A percentile compares a stretch with the other conserved stretches of the same genome.
phyloP scores from a whole-genome alignment of 192 early-diverging fungal genomes.

The Spizellomyces punctatus region DNA sequence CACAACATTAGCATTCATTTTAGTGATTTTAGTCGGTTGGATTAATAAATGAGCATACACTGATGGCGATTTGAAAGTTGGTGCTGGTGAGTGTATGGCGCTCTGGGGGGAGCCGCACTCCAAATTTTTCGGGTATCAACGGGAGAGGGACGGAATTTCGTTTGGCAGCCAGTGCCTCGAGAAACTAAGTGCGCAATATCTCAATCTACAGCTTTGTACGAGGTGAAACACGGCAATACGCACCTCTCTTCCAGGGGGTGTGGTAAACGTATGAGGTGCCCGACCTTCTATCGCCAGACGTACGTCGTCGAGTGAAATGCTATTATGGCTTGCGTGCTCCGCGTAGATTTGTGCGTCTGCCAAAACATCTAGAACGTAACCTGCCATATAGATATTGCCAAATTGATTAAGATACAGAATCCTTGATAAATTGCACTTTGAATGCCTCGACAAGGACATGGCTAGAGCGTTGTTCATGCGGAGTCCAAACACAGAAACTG shows the following conservation, averaged over 20 bases:
- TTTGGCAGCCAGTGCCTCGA: conserved; percentile 47
- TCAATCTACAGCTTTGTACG: background rate
- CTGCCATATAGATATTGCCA: conserved; percentile 37
- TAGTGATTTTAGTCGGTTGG: background rate
- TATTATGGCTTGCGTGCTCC: conserved; percentile 82
- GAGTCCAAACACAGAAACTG: no score
- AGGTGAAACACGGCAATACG: background rate
- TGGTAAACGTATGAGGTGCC: conserved; percentile 87
- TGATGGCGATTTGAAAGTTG: conserved; percentile 49
- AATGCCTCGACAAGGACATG: no score
- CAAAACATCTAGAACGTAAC: conserved; percentile 89
- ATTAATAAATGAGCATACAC: conserved; percentile 8
- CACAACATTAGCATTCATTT: background rate
- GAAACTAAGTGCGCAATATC: conserved; percentile 22
- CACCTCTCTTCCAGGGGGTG: conserved; percentile 88
- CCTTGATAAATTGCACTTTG: background rate
- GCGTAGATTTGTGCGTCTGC: conserved; percentile 90
- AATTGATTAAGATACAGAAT: conserved; percentile 3
- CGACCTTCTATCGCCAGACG: conserved; percentile 90
- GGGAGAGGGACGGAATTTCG: conserved; percentile 57
- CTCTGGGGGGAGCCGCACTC: conserved; percentile 59
- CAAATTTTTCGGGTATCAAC: conserved; percentile 53
- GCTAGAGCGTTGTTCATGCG: no score
- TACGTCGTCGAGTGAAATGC: conserved; percentile 83
- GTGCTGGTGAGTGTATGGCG: conserved; percentile 49